Evolutionary conservation across 2,329 filamentous ascomycete species (phyloP), one percentile per base, ranked within the genome.

Genomic region (Emmonsiellopsis sp.): DNA sequence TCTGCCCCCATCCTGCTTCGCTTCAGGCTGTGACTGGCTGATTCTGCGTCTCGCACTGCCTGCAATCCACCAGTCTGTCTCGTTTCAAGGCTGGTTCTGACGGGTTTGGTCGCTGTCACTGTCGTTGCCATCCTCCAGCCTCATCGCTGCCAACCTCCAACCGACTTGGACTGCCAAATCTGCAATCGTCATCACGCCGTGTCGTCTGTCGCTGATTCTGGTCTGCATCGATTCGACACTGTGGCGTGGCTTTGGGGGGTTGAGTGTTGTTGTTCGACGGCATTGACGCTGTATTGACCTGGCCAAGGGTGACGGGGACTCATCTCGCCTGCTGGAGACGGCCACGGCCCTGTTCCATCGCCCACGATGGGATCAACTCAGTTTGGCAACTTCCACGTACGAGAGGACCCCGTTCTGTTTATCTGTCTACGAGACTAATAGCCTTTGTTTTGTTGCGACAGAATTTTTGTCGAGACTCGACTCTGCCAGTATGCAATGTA

Each of bases 391-490:
- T 82, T 82, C 64, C 68, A 78, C 66, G 79, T 82, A 70, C 68
- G 73, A 69, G 53, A 16, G 45, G 51, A 41, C 44, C 37, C 16
- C 38, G 13, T n/a, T n/a, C 32, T 32, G 31, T 16, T 30, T 32
- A 50, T 20, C 13, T 35, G 7, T 47, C 10, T 49, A 38, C 11
- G 8, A 34, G 31, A 51, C 51, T 16, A 44, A 52, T 52, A 31
- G 46, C 30, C 54, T 31, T 49, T 58, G 6, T 49, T 43, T 43
- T 50, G 52, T 43, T 45, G 40, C 65, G 44, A 62, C 61, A 92
- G 87, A 75, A 86, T 67, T 91, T 93, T 70, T 93, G 88, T 78
- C 85, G 81, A 68, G 87, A 91, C 74, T 87, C 87, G 63, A 91
- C 87, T 54, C 77, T 92, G 63, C 87, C 88, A 52, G 77, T 92